Base-by-base conservation (phyloP, 345 rosid species). In the Dipteronia dyeriana region DNA sequence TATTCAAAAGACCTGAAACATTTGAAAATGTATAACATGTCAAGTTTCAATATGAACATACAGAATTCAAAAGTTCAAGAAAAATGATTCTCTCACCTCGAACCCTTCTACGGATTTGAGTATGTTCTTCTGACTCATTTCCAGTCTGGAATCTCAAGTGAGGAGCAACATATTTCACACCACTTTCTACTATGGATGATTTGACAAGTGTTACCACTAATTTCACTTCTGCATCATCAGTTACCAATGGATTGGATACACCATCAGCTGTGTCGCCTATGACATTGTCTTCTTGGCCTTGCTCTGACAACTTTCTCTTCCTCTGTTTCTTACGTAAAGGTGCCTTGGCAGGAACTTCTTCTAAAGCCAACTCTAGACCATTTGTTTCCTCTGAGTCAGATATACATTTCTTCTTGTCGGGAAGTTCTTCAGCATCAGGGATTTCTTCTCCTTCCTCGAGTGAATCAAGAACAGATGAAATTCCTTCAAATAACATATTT, bases 1-100 rank as follows among this genome's bases (percentile, higher is more conserved):
- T 92, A 83, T 92, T 91, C 47, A 94, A 88, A 82, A 96, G 92
- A 85, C 97, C 98, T 90, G 91, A 16, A 84, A 88, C 66, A 82
- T 47, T 74, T 41, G 63, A 70, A 43, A 66, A 60, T 29, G 80
- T 60, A 66, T 73, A 68, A 29, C 74, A 71, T n/a, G 76, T 67
- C 56, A 80, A 71, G 70, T 57, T 70, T 63, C 53, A 74, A 43
- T 38, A 74, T 64, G 56, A 69, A 76, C 41, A 47, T 47, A 22
- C 12, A 72, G 59, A 68, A 47, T 61, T 69, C 12, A 74, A 71
- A 49, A 70, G 13, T 64, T 57, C 41, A 39, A 22, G 13, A 67
- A 19, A 69, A 57, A 76, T 84, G 61, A 23, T 73, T 68, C 65
- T 22, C 90, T 74, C 87, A 92, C 97, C 99, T 63, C 97, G 91